A percentile compares a stretch with the other conserved stretches of the same genome.
Conservation (phyloP, 2,329 filamentous ascomycete genomes). For the Blastomyces silverae region DNA sequence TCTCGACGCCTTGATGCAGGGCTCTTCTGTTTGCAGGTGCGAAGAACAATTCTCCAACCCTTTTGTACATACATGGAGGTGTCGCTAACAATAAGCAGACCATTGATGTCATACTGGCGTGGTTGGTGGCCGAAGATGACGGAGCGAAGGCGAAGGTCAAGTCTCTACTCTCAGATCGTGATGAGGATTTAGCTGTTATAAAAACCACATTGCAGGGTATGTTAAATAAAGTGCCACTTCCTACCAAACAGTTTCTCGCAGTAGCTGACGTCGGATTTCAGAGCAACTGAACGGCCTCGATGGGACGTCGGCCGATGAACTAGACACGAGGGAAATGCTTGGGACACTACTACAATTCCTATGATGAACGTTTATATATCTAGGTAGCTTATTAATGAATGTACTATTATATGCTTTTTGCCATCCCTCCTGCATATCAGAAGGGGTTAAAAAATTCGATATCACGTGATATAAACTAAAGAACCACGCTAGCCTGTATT, state of each 20-base stretch:
- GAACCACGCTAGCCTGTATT: background rate
- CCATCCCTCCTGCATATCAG: background rate
- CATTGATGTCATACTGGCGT: constrained; percentile 77
- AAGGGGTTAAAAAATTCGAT: background rate
- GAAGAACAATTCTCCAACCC: constrained; percentile 1
- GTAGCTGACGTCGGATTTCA: constrained; percentile 21
- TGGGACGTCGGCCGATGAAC: constrained; percentile 49
- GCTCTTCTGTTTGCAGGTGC: constrained; percentile 66
- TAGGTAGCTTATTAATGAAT: constrained; percentile 1
- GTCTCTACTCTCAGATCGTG: constrained; percentile 58
- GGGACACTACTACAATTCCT: constrained; percentile 48
- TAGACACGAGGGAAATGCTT: constrained; percentile 58
- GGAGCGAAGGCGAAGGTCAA: constrained; percentile 62
- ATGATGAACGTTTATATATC: constrained; percentile 9
- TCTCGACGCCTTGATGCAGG: constrained; percentile 73
- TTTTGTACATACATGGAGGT: background rate
- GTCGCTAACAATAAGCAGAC: constrained; percentile 37
- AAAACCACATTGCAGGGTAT: constrained; percentile 59
- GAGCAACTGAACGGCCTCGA: constrained; percentile 58
- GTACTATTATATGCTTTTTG: background rate
- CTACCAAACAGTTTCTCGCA: background rate
- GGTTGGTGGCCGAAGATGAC: constrained; percentile 83
- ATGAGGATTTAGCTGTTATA: constrained; percentile 59
- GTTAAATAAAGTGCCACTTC: background rate
- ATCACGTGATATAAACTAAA: background rate